A percentile compares a stretch with the other conserved stretches of the same genome.
These are phyloP conservation scores for Aureobasidium vineae DNA, from an alignment of 2,329 filamentous ascomycete genomes.

Conservation along the genomic window DNA sequence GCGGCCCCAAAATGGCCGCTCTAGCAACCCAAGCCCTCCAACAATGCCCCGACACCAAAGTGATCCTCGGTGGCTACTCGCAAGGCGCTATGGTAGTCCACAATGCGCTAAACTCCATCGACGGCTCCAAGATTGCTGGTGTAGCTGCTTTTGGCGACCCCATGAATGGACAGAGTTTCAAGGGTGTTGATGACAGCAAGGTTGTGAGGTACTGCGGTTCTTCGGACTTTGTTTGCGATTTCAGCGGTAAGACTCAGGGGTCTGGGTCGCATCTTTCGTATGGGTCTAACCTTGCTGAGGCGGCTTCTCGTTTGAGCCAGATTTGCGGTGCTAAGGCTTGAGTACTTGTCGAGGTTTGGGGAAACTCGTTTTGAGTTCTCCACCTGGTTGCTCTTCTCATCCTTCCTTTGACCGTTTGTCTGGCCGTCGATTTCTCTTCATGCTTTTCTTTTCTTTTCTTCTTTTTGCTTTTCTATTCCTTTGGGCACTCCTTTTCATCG, in stretches of 20 bases:
- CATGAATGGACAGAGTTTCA: conserved; percentile 32
- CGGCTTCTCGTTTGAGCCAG: conserved; percentile 31
- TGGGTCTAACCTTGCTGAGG: conserved; percentile 30
- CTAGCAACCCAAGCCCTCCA: conserved; percentile 31
- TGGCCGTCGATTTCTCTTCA: no score
- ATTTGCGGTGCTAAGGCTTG: conserved; percentile 24
- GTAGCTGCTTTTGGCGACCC: conserved; percentile 36
- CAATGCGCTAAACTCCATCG: conserved; percentile 30
- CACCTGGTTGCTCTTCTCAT: no score
- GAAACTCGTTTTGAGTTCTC: no score
- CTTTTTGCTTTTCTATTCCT: no score
- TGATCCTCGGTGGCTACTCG: conserved; percentile 34
- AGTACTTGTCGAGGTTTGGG: background rate
- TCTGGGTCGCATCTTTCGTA: conserved; percentile 33
- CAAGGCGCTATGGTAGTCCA: conserved; percentile 34
- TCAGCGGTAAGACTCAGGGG: conserved; percentile 29
- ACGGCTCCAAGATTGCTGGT: conserved; percentile 33
- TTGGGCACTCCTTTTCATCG: no score
- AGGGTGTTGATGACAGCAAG: conserved; percentile 32
- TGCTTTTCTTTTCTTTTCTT: no score
- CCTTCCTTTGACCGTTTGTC: no score
- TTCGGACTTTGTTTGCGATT: conserved; percentile 31
- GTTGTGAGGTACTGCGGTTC: conserved; percentile 32
- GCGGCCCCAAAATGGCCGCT: conserved; percentile 32
- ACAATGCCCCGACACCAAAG: conserved; percentile 35